Evolutionary conservation across 495 filamentous ascomycete genomes (phyloP), one percentile per base, ranked within the genome.

Genomic region (Pseudomonodictys pantanalensis): DNA sequence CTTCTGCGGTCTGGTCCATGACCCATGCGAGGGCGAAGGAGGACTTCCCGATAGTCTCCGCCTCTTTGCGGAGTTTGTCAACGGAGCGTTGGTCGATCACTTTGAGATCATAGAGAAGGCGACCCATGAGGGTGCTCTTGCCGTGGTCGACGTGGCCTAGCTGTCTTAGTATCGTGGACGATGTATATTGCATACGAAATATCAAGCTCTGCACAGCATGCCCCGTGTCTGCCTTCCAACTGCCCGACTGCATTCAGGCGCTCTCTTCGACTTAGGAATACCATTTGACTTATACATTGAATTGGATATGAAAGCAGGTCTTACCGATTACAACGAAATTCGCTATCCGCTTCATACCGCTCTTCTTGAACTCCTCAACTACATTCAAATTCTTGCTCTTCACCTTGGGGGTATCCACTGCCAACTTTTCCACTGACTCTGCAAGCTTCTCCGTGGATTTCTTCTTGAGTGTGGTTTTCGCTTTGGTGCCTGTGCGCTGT

Each of bases 1-100:
- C 93, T 63, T 97, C 92, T 0, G 82, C 79, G 9, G 89, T 87
- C 67, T 93, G 88, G 74, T 98, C 93, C 53, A 98, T 73, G 1
- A 97, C 89, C 95, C 95, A 98, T 11, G 93, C 93, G 8, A 97
- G 83, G 15, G 91, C 91, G 73, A 98, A 98, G 0, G 93, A 97
- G 1, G 87, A 86, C 73, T 97, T 97, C 2, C 92, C 92, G 28
- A 96, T 91, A 50, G 84, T 89, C 60, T 92, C 87, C 4, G 92
- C 90, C 73, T 97, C 92, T 68, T 84, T 86, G 9, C 86, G 81
- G 62, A 95, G 93, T 71, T 85, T 91, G 43, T 95, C 89, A 52
- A 98, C 78, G 9, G 91, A 92, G 33, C 91, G 79, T 66, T 93
- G 83, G 60, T 96, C 87, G 5, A 97, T 83, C 0, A 92, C 90